Conservation (phyloP, 257 asterid species). For the Fraxinus americana region DNA sequence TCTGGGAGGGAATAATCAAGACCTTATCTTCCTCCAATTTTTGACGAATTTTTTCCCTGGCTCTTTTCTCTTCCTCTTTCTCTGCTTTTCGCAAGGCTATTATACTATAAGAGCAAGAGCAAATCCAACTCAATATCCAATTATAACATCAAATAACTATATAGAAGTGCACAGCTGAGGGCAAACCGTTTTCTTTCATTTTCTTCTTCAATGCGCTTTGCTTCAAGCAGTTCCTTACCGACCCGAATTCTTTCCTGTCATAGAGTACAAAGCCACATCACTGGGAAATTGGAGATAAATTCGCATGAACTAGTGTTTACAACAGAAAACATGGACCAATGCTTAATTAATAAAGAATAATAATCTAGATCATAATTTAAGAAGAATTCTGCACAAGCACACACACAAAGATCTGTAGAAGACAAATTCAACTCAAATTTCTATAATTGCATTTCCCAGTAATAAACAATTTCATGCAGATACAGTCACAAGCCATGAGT, state of each 20-base stretch:
- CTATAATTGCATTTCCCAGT: slow-evolving; percentile 6
- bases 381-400: not conserved
- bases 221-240: slow-evolving; percentile 92
- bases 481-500: not conserved
- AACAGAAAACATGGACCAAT: slow-evolving; percentile 13
- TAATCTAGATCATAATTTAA: not conserved
- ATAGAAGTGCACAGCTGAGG: slow-evolving; percentile 19
- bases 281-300: slow-evolving; percentile 13
- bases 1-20: slow-evolving; percentile 15
- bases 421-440: slow-evolving; percentile 13
- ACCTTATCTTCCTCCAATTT: slow-evolving; percentile 99
- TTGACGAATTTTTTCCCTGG: slow-evolving; percentile 91
- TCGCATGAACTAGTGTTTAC: slow-evolving; percentile 3
- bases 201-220: slow-evolving; percentile 94
- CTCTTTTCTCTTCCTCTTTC: slow-evolving; percentile 92
- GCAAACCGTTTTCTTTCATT: slow-evolving; percentile 98
- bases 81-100: slow-evolving; percentile 95
- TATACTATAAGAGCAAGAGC: slow-evolving; percentile 46
- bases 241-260: slow-evolving; percentile 89
- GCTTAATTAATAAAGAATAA: not conserved
- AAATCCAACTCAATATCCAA: slow-evolving; percentile 23
- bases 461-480: slow-evolving; percentile 10
- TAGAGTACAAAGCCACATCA: slow-evolving; percentile 23
- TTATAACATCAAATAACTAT: slow-evolving; percentile 1
- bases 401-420: slow-evolving; percentile 1